Base-by-base conservation (phyloP, 1,284 basidiomycete species). In the Trametes versicolor region DNA sequence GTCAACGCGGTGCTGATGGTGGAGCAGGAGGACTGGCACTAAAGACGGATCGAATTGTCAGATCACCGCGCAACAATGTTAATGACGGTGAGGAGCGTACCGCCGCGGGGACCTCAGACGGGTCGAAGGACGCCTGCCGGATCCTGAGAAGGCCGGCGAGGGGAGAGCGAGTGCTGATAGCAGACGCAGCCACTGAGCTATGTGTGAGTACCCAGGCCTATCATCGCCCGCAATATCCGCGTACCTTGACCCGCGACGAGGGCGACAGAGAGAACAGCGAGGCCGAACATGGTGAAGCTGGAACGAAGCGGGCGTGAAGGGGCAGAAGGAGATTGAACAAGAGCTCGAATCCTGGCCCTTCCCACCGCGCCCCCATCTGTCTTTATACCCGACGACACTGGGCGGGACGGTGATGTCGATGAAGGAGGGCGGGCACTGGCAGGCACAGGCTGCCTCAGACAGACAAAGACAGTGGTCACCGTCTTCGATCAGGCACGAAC, bases 171-270 rank as follows among this genome's bases (percentile, higher is more conserved):
- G 43, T 29, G 9, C 15, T 48, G 54, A 65, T 39, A 12, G 60
- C 57, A n/a, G 63, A 55, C 32, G 64, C 63, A 29, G 63, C 58
- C 48, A 64, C 64, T 66, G 29, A 4, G 27, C 45, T 0, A 17
- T 6, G 34, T n/a, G 25, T 49, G 48, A 49, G 25, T 29, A 43
- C 13, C 3, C 12, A 17, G 32, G 19, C 17, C 15, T 12, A 12
- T 21, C 8, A 15, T 23, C 8, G 12, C 3, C 1, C 9, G 23
- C 10, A 34, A 10, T 17, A 13, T 19, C 13, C 12, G 55, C 66
- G n/a, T 23, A 69, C 69, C 61, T 47, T 71, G 67, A 37, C 70
- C 62, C 45, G 67, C 67, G 52, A 71, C 39, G 27, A 68, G 48
- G 37, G 63, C 63, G 27, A 64, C 55, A 27, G 67, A 66, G 47